Evolutionary conservation across 768 basidiomycete genomes (phyloP).

Genomic region (Serpula lacrymans): DNA sequence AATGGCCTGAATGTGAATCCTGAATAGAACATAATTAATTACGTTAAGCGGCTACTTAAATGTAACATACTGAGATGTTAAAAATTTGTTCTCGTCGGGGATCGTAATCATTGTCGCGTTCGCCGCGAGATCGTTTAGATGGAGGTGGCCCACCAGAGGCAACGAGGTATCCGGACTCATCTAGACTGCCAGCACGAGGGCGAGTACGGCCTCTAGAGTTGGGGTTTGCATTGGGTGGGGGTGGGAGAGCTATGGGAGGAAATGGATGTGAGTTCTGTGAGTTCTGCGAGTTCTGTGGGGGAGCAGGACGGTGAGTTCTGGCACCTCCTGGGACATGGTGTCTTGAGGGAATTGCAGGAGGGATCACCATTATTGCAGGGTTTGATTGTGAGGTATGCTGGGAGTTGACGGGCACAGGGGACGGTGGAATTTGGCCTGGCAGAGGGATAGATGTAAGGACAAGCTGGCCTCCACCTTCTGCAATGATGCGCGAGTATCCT

Average conservation of each 20-base stretch:
- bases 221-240: constrained; percentile 34
- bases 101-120: constrained; percentile 29
- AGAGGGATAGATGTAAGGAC: constrained; percentile 33
- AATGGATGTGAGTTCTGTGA: constrained; percentile 28
- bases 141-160: constrained; percentile 44
- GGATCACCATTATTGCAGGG: constrained; percentile 26
- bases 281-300: constrained; percentile 18
- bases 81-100: no score
- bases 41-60: no score
- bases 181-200: constrained; percentile 43
- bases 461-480: constrained; percentile 42
- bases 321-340: constrained; percentile 3
- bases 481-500: constrained; percentile 42
- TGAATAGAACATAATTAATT: no score
- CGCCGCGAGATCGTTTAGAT: constrained; percentile 43
- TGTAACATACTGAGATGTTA: no score
- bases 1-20: no score
- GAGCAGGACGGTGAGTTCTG: constrained; percentile 12
- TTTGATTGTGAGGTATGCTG: constrained; percentile 19
- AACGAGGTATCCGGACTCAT: constrained; percentile 27
- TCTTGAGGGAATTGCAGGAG: constrained; percentile 10
- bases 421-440: constrained; percentile 16
- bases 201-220: constrained; percentile 32
- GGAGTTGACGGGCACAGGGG: constrained; percentile 4
- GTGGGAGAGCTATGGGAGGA: constrained; percentile 37